Evolutionary conservation across 2,329 filamentous ascomycete species (phyloP).

Genomic region (Trichoderma citrinoviride): DNA sequence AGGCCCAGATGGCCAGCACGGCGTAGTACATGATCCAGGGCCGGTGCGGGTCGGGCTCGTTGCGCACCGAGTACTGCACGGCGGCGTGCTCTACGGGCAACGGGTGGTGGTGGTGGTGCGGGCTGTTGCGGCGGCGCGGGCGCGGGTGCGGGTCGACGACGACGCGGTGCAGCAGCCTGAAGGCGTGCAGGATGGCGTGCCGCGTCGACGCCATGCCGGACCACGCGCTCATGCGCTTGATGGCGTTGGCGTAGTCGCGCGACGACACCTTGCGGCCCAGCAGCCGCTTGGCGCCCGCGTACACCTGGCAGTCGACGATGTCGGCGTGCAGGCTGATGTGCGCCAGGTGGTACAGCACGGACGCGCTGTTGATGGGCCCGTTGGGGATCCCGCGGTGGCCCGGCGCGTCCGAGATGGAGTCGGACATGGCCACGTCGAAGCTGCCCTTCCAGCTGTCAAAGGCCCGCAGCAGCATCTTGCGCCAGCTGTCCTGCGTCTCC

Average conservation of each 20-base stretch:
- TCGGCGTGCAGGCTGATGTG: constrained; percentile 89
- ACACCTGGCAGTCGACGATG: constrained; percentile 86
- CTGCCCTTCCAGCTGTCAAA: constrained; percentile 87
- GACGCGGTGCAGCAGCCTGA: constrained; percentile 76
- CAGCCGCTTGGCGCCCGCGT: constrained; percentile 72
- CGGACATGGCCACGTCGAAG: constrained; percentile 67
- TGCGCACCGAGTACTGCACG: constrained; percentile 65
- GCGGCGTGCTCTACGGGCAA: constrained; percentile 42
- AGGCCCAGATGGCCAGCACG: constrained; percentile 81
- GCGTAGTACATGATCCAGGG: constrained; percentile 92
- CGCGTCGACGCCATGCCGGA: constrained; percentile 68
- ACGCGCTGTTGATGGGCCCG: constrained; percentile 72
- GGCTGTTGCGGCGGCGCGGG: constrained; percentile 28
- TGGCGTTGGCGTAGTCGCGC: constrained; percentile 70
- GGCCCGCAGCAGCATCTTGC: constrained; percentile 69
- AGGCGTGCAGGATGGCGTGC: constrained; percentile 80
- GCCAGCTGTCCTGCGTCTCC: constrained; percentile 70
- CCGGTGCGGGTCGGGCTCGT: constrained; percentile 78
- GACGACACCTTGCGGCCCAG: constrained; percentile 76
- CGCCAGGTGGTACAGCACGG: constrained; percentile 79
- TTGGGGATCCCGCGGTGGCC: constrained; percentile 48
- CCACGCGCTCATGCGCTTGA: constrained; percentile 76
- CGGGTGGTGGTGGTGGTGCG: constrained; percentile 23
- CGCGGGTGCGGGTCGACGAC: constrained; percentile 54
- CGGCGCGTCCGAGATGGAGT: constrained; percentile 36